Percentiles rank a stretch among this genome's conserved stretches.
Evolutionary conservation across 345 rosid genomes (phyloP).

Genomic region (Noccaea bulbosa): DNA sequence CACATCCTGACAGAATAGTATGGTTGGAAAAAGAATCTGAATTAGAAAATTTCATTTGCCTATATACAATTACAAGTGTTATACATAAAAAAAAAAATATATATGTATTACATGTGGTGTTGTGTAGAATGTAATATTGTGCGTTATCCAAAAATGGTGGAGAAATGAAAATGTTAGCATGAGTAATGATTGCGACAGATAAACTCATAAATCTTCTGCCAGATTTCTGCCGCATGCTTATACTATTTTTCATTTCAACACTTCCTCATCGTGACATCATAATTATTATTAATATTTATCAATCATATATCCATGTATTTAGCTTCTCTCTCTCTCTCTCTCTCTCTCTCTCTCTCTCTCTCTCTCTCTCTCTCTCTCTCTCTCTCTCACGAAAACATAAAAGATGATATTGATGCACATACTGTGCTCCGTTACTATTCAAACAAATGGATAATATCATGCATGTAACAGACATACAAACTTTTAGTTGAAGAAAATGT

Average conservation of each 20-base stretch:
- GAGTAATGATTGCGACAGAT: conserved; percentile 39
- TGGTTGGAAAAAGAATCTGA: too few species aligned
- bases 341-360: background rate
- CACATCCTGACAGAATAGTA: too few species aligned
- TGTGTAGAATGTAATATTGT: too few species aligned
- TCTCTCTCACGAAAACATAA: background rate
- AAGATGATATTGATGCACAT: background rate
- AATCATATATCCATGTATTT: background rate
- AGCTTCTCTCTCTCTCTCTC: background rate
- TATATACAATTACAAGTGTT: too few species aligned
- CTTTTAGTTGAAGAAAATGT: background rate
- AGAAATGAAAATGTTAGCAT: conserved; percentile 12
- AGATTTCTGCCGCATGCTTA: conserved; percentile 37
- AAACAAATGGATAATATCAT: background rate
- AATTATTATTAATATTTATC: background rate
- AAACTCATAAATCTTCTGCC: conserved; percentile 26
- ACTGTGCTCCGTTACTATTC: background rate
- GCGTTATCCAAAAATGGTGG: too few species aligned
- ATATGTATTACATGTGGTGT: too few species aligned
- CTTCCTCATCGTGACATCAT: conserved; percentile 39
- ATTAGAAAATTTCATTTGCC: too few species aligned
- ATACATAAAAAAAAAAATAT: too few species aligned
- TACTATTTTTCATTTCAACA: conserved; percentile 25
- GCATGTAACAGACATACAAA: background rate
- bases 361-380: background rate